Evolutionary conservation across 768 basidiomycete genomes (phyloP).

Genomic region (Filobasidium wieringae): DNA sequence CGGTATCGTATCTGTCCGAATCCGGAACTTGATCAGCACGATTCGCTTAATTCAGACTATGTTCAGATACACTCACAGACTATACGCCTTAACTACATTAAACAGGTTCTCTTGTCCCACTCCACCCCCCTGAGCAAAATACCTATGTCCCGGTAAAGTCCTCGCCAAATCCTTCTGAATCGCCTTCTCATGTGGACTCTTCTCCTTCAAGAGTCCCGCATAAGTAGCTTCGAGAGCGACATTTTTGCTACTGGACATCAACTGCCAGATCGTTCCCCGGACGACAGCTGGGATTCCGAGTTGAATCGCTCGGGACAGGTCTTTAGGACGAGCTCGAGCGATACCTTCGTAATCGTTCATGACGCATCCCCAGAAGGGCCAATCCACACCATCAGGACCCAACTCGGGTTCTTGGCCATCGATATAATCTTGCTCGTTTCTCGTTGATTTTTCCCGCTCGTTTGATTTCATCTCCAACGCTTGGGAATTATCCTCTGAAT

Average conservation of each 20-base stretch:
- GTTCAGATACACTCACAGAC: constrained; percentile 49
- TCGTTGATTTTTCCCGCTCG: background rate
- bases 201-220: constrained; percentile 64
- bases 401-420: background rate
- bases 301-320: constrained; percentile 79
- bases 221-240: constrained; percentile 71
- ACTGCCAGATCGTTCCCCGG: constrained; percentile 70
- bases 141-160: constrained; percentile 95
- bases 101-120: constrained; percentile 95
- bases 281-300: constrained; percentile 82
- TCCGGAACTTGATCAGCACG: background rate
- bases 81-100: constrained; percentile 96
- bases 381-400: constrained; percentile 1
- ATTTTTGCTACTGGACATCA: constrained; percentile 88
- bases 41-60: background rate
- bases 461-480: background rate
- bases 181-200: constrained; percentile 82
- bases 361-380: constrained; percentile 77
- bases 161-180: constrained; percentile 85
- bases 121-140: constrained; percentile 86
- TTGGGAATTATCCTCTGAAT: background rate
- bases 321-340: constrained; percentile 63
- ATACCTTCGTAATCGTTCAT: constrained; percentile 86
- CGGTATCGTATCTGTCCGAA: constrained; percentile 57
- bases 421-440: background rate